Conservation (phyloP, 345 rosid species). For the Brassica juncea region DNA sequence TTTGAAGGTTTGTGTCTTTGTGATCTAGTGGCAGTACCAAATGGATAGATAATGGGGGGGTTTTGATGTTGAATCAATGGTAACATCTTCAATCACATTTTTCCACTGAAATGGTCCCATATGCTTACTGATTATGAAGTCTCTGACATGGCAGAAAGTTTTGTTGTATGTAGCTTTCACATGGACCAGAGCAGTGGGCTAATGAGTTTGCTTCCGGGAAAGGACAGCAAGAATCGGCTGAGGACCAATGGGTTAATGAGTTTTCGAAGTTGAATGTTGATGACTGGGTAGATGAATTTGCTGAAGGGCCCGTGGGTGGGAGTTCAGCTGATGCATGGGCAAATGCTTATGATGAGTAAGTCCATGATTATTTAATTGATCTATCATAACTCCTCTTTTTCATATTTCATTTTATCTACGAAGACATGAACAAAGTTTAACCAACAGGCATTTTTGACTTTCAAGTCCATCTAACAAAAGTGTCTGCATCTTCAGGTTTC, state of each 20-base stretch:
- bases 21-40: neutral
- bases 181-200: slow-evolving; percentile 78
- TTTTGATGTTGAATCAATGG: neutral
- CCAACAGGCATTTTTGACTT: slow-evolving; percentile 9
- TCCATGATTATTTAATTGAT: slow-evolving; percentile 20
- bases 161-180: slow-evolving; percentile 49
- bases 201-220: slow-evolving; percentile 73
- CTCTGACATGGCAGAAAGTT: neutral
- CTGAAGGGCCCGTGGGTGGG: slow-evolving; percentile 67
- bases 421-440: slow-evolving; percentile 3
- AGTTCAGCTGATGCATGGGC: slow-evolving; percentile 80
- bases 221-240: slow-evolving; percentile 54
- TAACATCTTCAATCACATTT: slow-evolving; percentile 1
- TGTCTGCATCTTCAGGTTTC: slow-evolving; percentile 49
- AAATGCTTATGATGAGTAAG: slow-evolving; percentile 94
- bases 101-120: neutral
- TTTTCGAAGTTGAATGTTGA: slow-evolving; percentile 86
- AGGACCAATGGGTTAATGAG: slow-evolving; percentile 93
- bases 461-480: slow-evolving; percentile 22
- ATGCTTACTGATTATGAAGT: slow-evolving; percentile 17
- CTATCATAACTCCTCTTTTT: slow-evolving; percentile 6
- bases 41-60: neutral
- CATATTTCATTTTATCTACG: neutral
- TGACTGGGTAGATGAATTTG: slow-evolving; percentile 98
- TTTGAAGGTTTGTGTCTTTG: slow-evolving; percentile 59